Conservation (phyloP, 805 yeast species). For the Spathaspora girioi region DNA sequence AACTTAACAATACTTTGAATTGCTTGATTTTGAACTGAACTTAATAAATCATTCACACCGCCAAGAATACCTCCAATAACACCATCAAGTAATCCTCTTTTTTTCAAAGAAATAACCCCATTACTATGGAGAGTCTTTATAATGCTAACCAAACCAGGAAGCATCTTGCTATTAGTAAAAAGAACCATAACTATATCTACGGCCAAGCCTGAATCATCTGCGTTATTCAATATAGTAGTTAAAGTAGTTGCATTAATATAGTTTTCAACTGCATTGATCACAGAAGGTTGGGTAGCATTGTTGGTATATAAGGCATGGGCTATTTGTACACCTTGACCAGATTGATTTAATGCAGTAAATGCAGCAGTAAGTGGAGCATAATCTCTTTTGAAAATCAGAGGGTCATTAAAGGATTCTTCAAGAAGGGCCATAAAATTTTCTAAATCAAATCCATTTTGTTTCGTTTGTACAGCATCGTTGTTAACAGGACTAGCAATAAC, state of each 20-base stretch:
- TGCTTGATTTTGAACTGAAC: conserved; percentile 3
- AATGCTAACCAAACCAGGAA: conserved; percentile 8
- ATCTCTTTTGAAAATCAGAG: conserved; percentile 4
- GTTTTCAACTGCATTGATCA: conserved; percentile 6
- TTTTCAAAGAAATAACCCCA: conserved; percentile 6
- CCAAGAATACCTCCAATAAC: conserved; percentile 3
- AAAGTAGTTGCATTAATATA: conserved; percentile 8
- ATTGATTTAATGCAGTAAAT: conserved; percentile 9
- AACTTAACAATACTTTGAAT: conserved; percentile 5
- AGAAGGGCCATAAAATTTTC: conserved; percentile 1
- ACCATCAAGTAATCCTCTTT: conserved; percentile 9
- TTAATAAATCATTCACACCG: not conserved
- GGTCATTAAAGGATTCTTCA: conserved; percentile 1
- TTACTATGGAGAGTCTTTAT: conserved; percentile 5
- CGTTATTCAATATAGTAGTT: conserved; percentile 7
- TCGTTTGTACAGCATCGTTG: not conserved
- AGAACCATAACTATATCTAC: conserved; percentile 10
- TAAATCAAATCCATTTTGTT: not conserved
- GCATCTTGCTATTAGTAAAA: conserved; percentile 5
- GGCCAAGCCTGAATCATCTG: conserved; percentile 10
- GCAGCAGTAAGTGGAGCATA: conserved; percentile 9
- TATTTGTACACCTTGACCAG: conserved; percentile 10
- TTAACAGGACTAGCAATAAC: conserved; percentile 5
- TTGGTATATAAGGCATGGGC: conserved; percentile 8
- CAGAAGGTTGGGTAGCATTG: conserved; percentile 4